Conservation (phyloP, 2,329 filamentous ascomycete genomes). For the Hypoxylon sp. region DNA sequence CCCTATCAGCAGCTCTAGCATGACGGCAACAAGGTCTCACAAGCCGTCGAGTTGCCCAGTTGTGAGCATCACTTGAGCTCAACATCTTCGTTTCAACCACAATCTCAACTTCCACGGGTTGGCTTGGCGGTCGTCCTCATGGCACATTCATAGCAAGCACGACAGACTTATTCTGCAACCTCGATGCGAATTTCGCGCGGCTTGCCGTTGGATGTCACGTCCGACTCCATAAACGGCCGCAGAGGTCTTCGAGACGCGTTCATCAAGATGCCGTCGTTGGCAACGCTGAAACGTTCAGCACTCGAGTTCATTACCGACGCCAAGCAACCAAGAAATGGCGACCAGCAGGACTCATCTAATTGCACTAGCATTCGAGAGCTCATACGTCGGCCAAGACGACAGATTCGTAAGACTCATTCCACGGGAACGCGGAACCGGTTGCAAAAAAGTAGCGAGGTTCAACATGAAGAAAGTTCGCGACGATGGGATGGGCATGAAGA, state of each 20-base stretch:
- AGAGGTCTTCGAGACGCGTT: slow-evolving; percentile 27
- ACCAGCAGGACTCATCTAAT: slow-evolving; percentile 30
- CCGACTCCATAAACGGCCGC: slow-evolving; percentile 33
- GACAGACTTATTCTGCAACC: slow-evolving; percentile 29
- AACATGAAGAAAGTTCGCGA: slow-evolving; percentile 5
- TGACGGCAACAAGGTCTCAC: slow-evolving; percentile 41
- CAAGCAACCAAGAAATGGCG: slow-evolving; percentile 38
- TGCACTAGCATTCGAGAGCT: slow-evolving; percentile 45
- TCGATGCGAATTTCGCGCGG: slow-evolving; percentile 41
- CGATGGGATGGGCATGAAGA: slow-evolving; percentile 12
- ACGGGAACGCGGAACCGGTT: slow-evolving; percentile 31
- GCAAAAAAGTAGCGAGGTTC: slow-evolving; percentile 18
- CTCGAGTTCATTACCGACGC: slow-evolving; percentile 46
- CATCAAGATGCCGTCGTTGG: slow-evolving; percentile 47
- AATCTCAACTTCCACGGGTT: slow-evolving; percentile 16
- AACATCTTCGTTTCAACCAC: slow-evolving; percentile 16
- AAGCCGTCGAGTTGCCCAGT: slow-evolving; percentile 26
- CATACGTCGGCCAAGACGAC: slow-evolving; percentile 46
- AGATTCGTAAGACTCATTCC: slow-evolving; percentile 35
- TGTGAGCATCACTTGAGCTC: slow-evolving; percentile 20
- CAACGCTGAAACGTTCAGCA: slow-evolving; percentile 45
- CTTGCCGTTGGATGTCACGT: slow-evolving; percentile 35
- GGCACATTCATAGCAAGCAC: slow-evolving; percentile 34
- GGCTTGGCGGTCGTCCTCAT: slow-evolving; percentile 31
- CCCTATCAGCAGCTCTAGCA: slow-evolving; percentile 34